Evolutionary conservation across 352 stramenopile species (phyloP).

Genomic region (Phytopythium delawarense): DNA sequence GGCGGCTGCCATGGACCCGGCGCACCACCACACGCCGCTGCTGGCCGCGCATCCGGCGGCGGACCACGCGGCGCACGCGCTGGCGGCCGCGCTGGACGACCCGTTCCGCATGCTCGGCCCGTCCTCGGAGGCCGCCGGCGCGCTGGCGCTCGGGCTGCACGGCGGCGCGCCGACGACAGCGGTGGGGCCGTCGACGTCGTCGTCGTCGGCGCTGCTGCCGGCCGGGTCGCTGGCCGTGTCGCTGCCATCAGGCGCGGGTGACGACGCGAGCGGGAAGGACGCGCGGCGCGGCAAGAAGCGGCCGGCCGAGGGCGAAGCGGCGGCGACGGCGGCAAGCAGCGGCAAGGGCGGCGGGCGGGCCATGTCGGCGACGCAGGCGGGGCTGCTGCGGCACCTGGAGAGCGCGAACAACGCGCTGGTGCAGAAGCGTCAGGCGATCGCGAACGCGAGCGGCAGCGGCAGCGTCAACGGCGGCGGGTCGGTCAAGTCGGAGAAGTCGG

Average conservation of each 20-base stretch:
- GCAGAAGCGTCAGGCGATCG: conserved; percentile 48
- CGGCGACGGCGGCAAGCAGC: conserved; percentile 10
- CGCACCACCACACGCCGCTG: conserved; percentile 1
- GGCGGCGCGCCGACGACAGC: conserved; percentile 6
- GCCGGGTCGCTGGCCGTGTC: conserved; percentile 17
- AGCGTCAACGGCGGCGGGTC: conserved; percentile 10
- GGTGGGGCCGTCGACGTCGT: too few species aligned
- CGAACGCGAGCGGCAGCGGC: not conserved
- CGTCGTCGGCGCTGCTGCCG: conserved; percentile 17
- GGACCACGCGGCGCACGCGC: not conserved
- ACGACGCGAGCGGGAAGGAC: conserved; percentile 12
- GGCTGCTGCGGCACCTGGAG: conserved; percentile 65
- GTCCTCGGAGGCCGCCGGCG: conserved; percentile 26
- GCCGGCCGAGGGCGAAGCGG: conserved; percentile 27
- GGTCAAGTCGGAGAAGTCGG: conserved; percentile 51
- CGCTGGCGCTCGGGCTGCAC: conserved; percentile 33
- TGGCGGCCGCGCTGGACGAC: conserved; percentile 44
- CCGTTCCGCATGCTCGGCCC: conserved; percentile 58
- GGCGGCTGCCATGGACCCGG: conserved; percentile 20
- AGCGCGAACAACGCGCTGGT: conserved; percentile 66
- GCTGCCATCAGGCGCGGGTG: conserved; percentile 15
- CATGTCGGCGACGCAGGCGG: conserved; percentile 52
- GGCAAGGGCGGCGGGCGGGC: conserved; percentile 20
- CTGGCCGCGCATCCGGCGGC: conserved; percentile 1
- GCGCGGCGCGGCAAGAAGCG: conserved; percentile 49